These are phyloP conservation scores for Colletotrichum chlorophyti DNA, from an alignment of 2,329 filamentous ascomycete species.

Conservation along the genomic window DNA sequence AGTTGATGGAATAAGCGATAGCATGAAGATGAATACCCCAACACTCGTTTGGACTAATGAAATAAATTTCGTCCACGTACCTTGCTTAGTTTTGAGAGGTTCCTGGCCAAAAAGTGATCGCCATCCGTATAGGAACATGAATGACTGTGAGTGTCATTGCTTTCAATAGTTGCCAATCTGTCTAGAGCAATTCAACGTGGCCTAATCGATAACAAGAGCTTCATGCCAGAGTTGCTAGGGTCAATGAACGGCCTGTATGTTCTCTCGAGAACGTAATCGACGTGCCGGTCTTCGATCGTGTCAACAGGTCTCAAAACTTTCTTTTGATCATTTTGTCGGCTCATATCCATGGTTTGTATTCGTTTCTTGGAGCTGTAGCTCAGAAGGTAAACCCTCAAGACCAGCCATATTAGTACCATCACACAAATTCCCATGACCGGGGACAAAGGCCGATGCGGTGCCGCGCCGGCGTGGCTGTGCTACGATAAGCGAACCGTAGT, in stretches of 20 bases:
- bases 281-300: too few relatives aligned
- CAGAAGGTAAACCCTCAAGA: neutral
- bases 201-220: too few relatives aligned
- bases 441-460: neutral
- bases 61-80: neutral
- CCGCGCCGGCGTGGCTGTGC: slow-evolving; percentile 19
- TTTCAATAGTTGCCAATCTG: too few relatives aligned
- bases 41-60: slow-evolving; percentile 4
- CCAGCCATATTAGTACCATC: neutral
- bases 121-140: too few relatives aligned
- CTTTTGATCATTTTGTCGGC: neutral
- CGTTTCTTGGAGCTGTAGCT: neutral
- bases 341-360: neutral
- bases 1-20: slow-evolving; percentile 3
- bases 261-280: too few relatives aligned
- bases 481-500: neutral
- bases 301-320: too few relatives aligned
- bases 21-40: slow-evolving; percentile 9
- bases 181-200: too few relatives aligned
- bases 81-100: too few relatives aligned
- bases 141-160: too few relatives aligned
- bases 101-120: too few relatives aligned
- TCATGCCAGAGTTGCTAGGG: too few relatives aligned
- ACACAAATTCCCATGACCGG: neutral
- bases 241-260: too few relatives aligned